Conservation (phyloP, 352 stramenopile genomes). For the Phytophthora pseudosyringae region DNA sequence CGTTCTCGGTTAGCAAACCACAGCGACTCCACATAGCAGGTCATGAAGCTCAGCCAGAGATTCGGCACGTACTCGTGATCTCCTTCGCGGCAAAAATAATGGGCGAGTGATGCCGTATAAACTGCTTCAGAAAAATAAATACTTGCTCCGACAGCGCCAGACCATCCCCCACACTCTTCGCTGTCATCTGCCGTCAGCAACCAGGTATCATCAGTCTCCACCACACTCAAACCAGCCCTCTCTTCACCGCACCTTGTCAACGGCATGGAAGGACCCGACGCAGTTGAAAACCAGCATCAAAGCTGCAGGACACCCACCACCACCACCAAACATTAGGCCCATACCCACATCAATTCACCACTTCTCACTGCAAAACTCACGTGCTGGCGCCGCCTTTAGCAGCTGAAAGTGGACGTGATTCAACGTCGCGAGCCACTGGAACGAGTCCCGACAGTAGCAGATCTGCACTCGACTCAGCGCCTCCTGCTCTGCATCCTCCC, state of each 20-base stretch:
- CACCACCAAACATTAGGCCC: constrained; percentile 6
- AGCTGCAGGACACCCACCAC: constrained; percentile 29
- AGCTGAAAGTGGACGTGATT: constrained; percentile 77
- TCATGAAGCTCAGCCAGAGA: not conserved
- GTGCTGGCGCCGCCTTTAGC: constrained; percentile 47
- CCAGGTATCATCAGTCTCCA: not conserved
- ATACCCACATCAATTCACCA: not conserved
- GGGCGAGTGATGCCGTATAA: constrained; percentile 73
- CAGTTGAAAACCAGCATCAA: constrained; percentile 68
- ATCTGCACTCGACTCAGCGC: constrained; percentile 45
- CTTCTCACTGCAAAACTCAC: constrained; percentile 34
- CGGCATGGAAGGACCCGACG: constrained; percentile 66
- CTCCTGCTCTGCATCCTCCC: constrained; percentile 25
- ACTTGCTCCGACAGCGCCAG: constrained; percentile 67
- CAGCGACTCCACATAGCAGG: not conserved
- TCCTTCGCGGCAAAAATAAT: constrained; percentile 69
- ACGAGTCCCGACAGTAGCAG: constrained; percentile 67
- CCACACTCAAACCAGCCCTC: not conserved
- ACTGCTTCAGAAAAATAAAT: constrained; percentile 72
- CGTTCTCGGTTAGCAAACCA: not conserved
- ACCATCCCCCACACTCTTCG: constrained; percentile 56
- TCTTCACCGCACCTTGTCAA: constrained; percentile 57
- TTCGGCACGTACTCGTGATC: constrained; percentile 33
- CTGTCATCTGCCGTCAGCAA: constrained; percentile 45
- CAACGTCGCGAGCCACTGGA: constrained; percentile 77